Conservation (phyloP, 306 rosid genomes). For the Rosa multiflora region DNA sequence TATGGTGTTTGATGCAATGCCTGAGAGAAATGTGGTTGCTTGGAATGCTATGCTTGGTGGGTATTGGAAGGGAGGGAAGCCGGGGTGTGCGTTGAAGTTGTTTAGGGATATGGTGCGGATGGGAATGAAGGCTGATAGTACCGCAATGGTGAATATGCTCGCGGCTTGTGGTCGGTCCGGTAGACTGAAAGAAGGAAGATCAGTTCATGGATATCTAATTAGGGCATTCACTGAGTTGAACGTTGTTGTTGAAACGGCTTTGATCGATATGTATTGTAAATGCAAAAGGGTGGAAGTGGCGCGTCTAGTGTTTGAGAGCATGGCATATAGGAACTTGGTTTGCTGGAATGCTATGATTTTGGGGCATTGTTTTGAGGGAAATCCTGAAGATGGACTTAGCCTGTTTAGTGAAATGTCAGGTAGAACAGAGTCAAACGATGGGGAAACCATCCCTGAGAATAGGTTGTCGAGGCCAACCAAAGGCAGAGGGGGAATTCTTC, state of each 20-base stretch:
- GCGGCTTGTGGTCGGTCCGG: slow-evolving; percentile 62
- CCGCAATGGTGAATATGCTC: slow-evolving; percentile 51
- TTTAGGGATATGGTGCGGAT: slow-evolving; percentile 53
- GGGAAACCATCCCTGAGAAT: slow-evolving; percentile 14
- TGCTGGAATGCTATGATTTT: slow-evolving; percentile 69
- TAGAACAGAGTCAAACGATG: slow-evolving; percentile 24
- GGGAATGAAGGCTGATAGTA: slow-evolving; percentile 46
- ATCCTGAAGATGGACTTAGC: slow-evolving; percentile 57
- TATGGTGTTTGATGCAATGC: slow-evolving; percentile 53
- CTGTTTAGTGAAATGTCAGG: slow-evolving; percentile 48
- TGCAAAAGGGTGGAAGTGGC: slow-evolving; percentile 53
- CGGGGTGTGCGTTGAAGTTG: slow-evolving; percentile 61
- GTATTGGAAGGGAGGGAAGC: slow-evolving; percentile 55
- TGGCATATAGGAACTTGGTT: slow-evolving; percentile 49
- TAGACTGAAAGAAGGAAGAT: slow-evolving; percentile 65
- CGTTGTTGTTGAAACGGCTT: slow-evolving; percentile 51
- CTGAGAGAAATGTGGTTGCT: slow-evolving; percentile 51
- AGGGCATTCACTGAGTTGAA: slow-evolving; percentile 32
- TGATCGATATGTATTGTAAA: slow-evolving; percentile 70
- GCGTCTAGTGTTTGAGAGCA: slow-evolving; percentile 39
- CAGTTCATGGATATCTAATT: slow-evolving; percentile 60
- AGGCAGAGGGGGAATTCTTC: slow-evolving; percentile 31
- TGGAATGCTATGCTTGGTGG: slow-evolving; percentile 73
- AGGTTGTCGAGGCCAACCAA: slow-evolving; percentile 13
- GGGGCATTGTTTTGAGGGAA: slow-evolving; percentile 72